A percentile compares a stretch with the other conserved stretches of the same genome.
These are phyloP conservation scores for Botrytis cinerea DNA, from an alignment of 2,329 filamentous ascomycete genomes.

Conservation along the genomic window DNA sequence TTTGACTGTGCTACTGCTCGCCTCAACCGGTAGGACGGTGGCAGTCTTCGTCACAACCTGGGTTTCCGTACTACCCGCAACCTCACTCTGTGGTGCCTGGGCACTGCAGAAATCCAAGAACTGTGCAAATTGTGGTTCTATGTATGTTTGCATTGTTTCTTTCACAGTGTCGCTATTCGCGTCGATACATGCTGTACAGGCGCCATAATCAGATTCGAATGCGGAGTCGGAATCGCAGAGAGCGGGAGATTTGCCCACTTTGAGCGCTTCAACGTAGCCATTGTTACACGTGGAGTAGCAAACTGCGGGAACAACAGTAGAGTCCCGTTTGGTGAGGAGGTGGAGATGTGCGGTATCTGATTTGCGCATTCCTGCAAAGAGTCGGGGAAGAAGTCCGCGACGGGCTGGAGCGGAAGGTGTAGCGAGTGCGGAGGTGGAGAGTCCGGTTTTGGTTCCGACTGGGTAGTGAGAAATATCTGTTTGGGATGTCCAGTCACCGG, in stretches of 20 bases:
- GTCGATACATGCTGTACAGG: constrained; percentile 44
- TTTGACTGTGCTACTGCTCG: background rate
- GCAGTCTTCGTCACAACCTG: constrained; percentile 9
- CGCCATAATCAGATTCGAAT: constrained; percentile 45
- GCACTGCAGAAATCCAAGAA: constrained; percentile 37
- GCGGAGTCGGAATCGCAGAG: constrained; percentile 50
- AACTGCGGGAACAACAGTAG: constrained; percentile 45
- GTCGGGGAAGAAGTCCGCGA: background rate
- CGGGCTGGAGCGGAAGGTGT: background rate
- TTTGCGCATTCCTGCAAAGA: background rate
- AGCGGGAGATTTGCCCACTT: constrained; percentile 48
- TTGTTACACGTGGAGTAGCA: constrained; percentile 59
- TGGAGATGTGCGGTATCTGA: background rate
- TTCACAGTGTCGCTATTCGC: constrained; percentile 25
- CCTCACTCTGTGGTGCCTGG: constrained; percentile 25
- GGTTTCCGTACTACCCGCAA: constrained; percentile 24
- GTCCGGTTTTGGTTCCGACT: constrained; percentile 17
- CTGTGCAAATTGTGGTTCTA: constrained; percentile 33
- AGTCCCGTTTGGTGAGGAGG: constrained; percentile 45
- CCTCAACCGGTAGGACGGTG: constrained; percentile 7
- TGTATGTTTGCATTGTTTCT: constrained; percentile 24
- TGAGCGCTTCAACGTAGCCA: constrained; percentile 49
- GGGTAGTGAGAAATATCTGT: constrained; percentile 48
- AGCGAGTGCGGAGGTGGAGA: constrained; percentile 17
- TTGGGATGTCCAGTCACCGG: constrained; percentile 59